A percentile compares a stretch with the other conserved stretches of the same genome.
phyloP scores from a whole-genome alignment of 177 flowering plant species.

The Tripterygium wilfordii region DNA sequence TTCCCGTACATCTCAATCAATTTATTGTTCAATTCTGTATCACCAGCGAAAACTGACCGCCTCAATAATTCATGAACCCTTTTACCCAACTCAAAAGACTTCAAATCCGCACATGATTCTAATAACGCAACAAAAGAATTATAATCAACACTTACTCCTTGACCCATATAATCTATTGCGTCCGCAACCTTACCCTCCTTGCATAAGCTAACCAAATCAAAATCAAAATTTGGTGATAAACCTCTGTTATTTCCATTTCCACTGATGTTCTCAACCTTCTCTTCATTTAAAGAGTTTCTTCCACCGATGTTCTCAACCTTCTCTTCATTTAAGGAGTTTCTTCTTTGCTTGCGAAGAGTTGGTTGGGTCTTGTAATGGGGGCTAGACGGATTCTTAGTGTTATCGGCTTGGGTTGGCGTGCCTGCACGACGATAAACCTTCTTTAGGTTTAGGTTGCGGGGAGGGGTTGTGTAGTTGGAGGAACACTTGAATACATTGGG shows the following conservation, averaged over 20 bases:
- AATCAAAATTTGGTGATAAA: neutral
- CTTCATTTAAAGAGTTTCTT: slow-evolving; percentile 1
- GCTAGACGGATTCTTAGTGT: no score
- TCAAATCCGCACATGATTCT: slow-evolving; percentile 12
- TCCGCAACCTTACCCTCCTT: slow-evolving; percentile 27
- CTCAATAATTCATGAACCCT: slow-evolving; percentile 23
- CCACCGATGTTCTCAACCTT: neutral
- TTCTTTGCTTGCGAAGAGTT: neutral
- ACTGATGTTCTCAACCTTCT: neutral
- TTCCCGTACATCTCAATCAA: slow-evolving; percentile 17
- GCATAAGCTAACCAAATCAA: slow-evolving; percentile 28
- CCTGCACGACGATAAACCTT: slow-evolving; percentile 12
- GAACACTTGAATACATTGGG: slow-evolving; percentile 2
- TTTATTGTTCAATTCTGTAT: slow-evolving; percentile 20
- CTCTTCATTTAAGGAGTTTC: neutral
- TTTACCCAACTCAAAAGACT: slow-evolving; percentile 21
- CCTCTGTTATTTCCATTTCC: no score
- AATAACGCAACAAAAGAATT: slow-evolving; percentile 16
- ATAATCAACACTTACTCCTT: slow-evolving; percentile 16
- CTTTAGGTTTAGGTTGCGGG: neutral
- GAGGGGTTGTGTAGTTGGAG: slow-evolving; percentile 7
- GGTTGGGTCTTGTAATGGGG: no score
- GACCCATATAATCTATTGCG: slow-evolving; percentile 21
- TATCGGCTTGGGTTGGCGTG: neutral
- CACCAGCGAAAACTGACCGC: slow-evolving; percentile 12